Evolutionary conservation across 129 eudicot species (phyloP), one percentile per base, ranked within the genome.

Genomic region (Gnaphalium uliginosum): DNA sequence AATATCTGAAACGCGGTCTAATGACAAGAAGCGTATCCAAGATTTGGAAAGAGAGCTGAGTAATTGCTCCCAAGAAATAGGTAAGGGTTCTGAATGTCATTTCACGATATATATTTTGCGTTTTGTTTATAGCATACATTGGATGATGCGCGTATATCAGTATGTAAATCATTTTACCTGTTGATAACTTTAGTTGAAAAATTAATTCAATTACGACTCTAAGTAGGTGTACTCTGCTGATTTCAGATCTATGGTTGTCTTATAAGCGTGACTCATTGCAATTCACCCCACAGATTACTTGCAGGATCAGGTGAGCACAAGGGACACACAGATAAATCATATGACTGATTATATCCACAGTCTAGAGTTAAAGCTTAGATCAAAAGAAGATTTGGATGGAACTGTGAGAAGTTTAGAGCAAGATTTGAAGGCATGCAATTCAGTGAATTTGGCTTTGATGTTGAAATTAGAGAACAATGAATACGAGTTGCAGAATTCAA

Each of bases 1-100:
- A 79, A 72, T 90, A 78, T 74, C 87, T 54, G 87, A 81, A 74
- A 83, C 89, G 46, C 91, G 84, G 21, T 62, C 77, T 56, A 85
- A 88, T 68, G 96, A 93, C 81, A 87, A 88, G 88, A 83, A 81
- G 69, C 96, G 75, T 53, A 88, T 93, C n/a, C 82, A 64, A 78
- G 88, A 82, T 79, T 61, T 93, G 73, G 92, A 93, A 82, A 88
- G 90, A 86, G 96, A 93, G 74, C 87, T 90, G 62, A 86, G 87
- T 46, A 93, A 90, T 76, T 88, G 97, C 85, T 80, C 85, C 76
- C 92, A 93, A 76, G 97, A 93, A 87, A 87, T 93, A 86, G 98
- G 98, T 93, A 77, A 27, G 30, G 33, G 18, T 18, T 73, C 63
- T 8, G 25, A 24, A 37, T 48, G 39, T 30, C 24, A 23, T 27